A percentile compares a stretch with the other conserved stretches of the same genome.
Evolutionary conservation across 2,329 filamentous ascomycete species (phyloP).

Genomic region (Colletotrichum echinochloae): DNA sequence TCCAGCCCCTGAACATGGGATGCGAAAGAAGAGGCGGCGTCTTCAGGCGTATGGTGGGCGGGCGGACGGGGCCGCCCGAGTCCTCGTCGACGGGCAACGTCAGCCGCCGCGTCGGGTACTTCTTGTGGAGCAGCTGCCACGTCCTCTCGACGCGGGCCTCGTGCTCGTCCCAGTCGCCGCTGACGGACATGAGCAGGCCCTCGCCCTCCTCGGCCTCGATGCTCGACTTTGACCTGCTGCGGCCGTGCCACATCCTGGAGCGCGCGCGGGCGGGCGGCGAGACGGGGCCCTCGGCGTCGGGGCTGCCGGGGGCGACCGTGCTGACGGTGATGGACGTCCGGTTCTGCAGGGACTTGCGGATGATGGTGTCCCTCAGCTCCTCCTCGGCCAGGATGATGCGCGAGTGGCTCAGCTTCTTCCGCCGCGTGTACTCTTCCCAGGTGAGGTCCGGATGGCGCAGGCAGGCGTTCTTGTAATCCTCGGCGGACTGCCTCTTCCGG

Average conservation of each 20-base stretch:
- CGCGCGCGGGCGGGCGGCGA: conserved; percentile 32
- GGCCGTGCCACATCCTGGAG: conserved; percentile 26
- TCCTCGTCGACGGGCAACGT: conserved; percentile 30
- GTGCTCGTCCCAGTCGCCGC: conserved; percentile 33
- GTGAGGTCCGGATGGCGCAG: conserved; percentile 32
- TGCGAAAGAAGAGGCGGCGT: conserved; percentile 38
- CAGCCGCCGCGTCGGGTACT: conserved; percentile 35
- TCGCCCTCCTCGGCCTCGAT: conserved; percentile 26
- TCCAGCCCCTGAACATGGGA: conserved; percentile 38
- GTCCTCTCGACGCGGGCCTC: conserved; percentile 36
- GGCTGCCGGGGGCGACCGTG: background rate
- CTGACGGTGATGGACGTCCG: background rate
- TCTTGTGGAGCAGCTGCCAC: conserved; percentile 37
- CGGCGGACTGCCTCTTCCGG: background rate
- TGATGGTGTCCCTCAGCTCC: conserved; percentile 27
- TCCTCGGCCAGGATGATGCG: conserved; percentile 32
- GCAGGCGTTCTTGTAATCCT: conserved; percentile 20
- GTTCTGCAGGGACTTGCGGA: conserved; percentile 33
- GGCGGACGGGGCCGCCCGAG: conserved; percentile 20
- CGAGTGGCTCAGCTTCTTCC: conserved; percentile 27
- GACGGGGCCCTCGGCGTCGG: conserved; percentile 8
- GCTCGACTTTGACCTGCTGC: conserved; percentile 6
- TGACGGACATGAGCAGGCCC: background rate
- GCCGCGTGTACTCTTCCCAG: conserved; percentile 26
- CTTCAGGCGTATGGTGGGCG: conserved; percentile 35